A percentile compares a stretch with the other conserved stretches of the same genome.
Conservation (phyloP, 495 filamentous ascomycete genomes). For the Symbiotaphrina buchneri region DNA sequence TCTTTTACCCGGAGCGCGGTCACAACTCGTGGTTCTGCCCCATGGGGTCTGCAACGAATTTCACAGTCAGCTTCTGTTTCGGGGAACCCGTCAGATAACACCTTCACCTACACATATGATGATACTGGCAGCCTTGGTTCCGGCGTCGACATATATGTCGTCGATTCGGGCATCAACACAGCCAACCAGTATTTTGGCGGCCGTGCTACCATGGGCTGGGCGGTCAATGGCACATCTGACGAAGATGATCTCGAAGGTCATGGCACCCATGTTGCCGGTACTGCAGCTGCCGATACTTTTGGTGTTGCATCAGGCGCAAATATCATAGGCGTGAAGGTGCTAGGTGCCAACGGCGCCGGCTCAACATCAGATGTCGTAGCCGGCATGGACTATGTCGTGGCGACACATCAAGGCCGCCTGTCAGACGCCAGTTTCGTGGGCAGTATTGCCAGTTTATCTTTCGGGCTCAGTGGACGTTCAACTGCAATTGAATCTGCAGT, state of each 20-base stretch:
- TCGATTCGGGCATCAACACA: conserved; percentile 24
- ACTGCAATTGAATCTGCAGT: conserved; percentile 13
- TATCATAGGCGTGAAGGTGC: conserved; percentile 17
- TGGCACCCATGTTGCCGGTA: conserved; percentile 20
- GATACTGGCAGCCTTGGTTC: conserved; percentile 12
- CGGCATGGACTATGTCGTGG: conserved; percentile 16
- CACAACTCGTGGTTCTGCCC: conserved; percentile 10
- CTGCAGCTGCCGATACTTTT: conserved; percentile 12
- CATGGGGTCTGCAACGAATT: conserved; percentile 28
- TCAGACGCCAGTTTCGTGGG: conserved; percentile 12
- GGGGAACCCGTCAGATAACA: conserved; percentile 7
- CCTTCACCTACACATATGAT: conserved; percentile 20
- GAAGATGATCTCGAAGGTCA: conserved; percentile 19
- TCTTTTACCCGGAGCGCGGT: conserved; percentile 5
- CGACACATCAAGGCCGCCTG: conserved; percentile 13
- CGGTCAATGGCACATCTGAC: conserved; percentile 10
- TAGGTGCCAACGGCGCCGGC: conserved; percentile 14
- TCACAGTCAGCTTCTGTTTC: conserved; percentile 12
- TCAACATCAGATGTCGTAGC: conserved; percentile 11
- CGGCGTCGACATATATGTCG: conserved; percentile 25
- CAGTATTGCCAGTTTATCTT: conserved; percentile 19
- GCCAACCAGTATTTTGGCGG: conserved; percentile 21
- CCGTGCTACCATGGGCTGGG: conserved; percentile 17
- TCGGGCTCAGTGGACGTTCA: conserved; percentile 9
- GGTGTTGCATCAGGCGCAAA: conserved; percentile 18